Evolutionary conservation across 768 basidiomycete species (phyloP), one percentile per base, ranked within the genome.

Genomic region (Solioccasus polychromus): DNA sequence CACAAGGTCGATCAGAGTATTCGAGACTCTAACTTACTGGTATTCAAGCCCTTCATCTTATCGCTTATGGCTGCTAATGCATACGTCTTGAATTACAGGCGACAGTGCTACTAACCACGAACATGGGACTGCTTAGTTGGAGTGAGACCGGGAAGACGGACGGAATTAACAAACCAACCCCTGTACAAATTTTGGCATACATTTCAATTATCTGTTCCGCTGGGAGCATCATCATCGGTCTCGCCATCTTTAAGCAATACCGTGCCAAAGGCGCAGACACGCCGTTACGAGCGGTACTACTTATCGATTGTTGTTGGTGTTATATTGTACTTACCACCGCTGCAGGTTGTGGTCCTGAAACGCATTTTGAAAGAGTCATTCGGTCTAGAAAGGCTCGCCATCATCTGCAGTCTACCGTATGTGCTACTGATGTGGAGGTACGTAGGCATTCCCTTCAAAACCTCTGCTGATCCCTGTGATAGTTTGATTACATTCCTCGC

Each of bases 381-480:
- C 17, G 68, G 70, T 12, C 49, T 69, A 3, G 71, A 72, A 39
- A 57, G 63, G 11, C 55, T 74, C 24, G 60, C 72, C 5, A 67
- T 73, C 26, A 58, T 69, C 39, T 74, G 67, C 39, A 69, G 66
- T 45, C 62, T 73, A 34, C 71, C 71, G 6, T 69, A 72, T 26
- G 68, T 68, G 28, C 47, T 71, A 7, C 54, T 73, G 32, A 63
- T 73, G 62, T 73, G 68, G 64, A 54, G 66, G 72, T 72, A 41
- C 43, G 66, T 39, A 1, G 14, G 5, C 12, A 3, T 37, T 22
- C 4, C n/a, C n/a, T n/a, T n/a, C n/a, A n/a, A n/a, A n/a, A n/a
- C n/a, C n/a, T n/a, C n/a, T n/a, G n/a, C n/a, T n/a, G n/a, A n/a
- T n/a, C n/a, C n/a, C n/a, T n/a, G 40, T 5, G 29, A 17, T 28